phyloP scores from a whole-genome alignment of 2,329 filamentous ascomycete species.

The Diplodia seriata region DNA sequence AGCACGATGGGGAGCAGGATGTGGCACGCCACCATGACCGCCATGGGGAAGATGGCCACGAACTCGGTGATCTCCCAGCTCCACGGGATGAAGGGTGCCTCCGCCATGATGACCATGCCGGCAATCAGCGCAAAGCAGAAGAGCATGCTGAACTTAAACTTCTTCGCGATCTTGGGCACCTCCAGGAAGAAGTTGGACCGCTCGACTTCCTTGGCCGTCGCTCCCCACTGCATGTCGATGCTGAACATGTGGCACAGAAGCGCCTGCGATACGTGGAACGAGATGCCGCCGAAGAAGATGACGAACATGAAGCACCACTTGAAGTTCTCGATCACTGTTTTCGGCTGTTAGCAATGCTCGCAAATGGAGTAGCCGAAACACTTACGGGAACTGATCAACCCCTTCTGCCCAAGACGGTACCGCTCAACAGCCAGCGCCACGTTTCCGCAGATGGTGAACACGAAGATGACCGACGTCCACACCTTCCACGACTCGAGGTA shows the following conservation, averaged over 20 bases:
- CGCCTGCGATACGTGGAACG: constrained; percentile 34
- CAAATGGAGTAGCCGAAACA: background rate
- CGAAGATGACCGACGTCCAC: constrained; percentile 29
- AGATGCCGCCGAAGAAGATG: constrained; percentile 36
- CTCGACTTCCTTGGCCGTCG: constrained; percentile 33
- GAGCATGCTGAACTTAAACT: constrained; percentile 31
- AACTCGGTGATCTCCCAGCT: constrained; percentile 34
- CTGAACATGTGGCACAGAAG: constrained; percentile 34
- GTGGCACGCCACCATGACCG: constrained; percentile 31
- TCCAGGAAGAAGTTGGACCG: constrained; percentile 31
- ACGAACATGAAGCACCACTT: constrained; percentile 36
- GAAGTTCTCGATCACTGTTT: constrained; percentile 35
- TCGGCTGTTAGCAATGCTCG: background rate
- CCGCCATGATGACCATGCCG: constrained; percentile 33
- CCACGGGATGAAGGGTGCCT: constrained; percentile 31
- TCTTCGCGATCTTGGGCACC: constrained; percentile 27
- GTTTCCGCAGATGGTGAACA: constrained; percentile 26
- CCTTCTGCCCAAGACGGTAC: constrained; percentile 26
- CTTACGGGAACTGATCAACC: constrained; percentile 19
- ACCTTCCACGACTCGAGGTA: constrained; percentile 32
- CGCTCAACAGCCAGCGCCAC: constrained; percentile 25
- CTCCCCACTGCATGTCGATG: constrained; percentile 34
- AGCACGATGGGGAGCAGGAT: constrained; percentile 33
- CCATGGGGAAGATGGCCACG: constrained; percentile 33
- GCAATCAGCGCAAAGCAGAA: constrained; percentile 17